Percentiles rank a stretch among this genome's conserved stretches.
These are phyloP conservation scores for Skeletonema marinoi DNA, from an alignment of 108 stramenopile species.

Conservation along the genomic window DNA sequence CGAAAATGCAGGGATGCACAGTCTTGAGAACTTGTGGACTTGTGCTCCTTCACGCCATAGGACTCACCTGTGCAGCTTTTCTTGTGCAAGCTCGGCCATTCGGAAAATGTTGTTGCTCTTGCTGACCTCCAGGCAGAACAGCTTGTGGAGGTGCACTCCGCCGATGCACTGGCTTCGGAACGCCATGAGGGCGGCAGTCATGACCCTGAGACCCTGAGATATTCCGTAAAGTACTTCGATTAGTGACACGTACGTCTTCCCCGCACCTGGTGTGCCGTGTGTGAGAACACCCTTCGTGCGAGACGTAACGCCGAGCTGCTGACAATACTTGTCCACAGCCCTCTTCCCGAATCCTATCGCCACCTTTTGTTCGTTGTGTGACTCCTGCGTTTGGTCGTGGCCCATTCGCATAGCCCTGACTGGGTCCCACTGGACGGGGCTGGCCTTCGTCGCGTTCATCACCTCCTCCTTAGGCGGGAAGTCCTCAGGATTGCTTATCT, in stretches of 20 bases:
- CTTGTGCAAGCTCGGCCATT: neutral
- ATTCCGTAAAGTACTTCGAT: neutral
- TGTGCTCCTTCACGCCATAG: too few relatives aligned
- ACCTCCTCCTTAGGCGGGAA: neutral
- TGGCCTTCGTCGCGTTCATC: neutral
- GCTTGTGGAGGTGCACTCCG: conserved; percentile 5
- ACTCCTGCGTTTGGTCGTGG: neutral
- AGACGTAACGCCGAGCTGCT: neutral
- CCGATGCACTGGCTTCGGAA: neutral
- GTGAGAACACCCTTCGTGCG: neutral
- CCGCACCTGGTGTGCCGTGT: neutral
- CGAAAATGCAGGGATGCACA: neutral
- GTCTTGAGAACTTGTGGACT: too few relatives aligned
- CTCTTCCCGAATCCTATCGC: neutral
- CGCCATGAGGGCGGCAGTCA: neutral
- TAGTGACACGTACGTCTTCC: conserved; percentile 1
- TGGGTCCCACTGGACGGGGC: neutral
- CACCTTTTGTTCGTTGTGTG: neutral
- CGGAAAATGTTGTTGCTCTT: neutral
- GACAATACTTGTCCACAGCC: conserved; percentile 1
- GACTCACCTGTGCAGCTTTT: neutral
- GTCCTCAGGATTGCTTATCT: neutral
- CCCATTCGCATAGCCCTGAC: neutral
- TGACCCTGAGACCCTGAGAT: neutral
- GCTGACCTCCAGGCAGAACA: neutral